phyloP scores from a whole-genome alignment of 441 rosid genomes.

The Breynia disticha region DNA sequence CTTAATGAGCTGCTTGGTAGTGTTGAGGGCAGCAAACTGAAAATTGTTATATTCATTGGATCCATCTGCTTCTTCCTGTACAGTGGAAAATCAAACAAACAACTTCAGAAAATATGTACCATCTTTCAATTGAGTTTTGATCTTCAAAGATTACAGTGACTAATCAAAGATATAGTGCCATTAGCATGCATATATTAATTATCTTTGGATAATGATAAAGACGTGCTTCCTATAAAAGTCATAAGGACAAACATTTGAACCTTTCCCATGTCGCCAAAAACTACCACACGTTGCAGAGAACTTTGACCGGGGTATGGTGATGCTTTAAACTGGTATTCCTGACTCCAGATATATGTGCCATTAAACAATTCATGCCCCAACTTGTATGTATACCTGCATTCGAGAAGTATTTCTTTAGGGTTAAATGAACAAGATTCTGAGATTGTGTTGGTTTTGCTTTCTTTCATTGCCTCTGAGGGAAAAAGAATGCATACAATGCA shows the following conservation, averaged over 20 bases:
- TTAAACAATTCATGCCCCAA: conserved; percentile 55
- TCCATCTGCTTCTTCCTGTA: conserved; percentile 74
- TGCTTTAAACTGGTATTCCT: conserved; percentile 50
- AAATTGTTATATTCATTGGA: conserved; percentile 57
- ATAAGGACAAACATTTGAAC: conserved; percentile 21
- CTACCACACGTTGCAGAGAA: conserved; percentile 63
- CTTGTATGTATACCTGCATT: conserved; percentile 55
- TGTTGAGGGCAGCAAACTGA: conserved; percentile 61
- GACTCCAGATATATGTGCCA: conserved; percentile 58
- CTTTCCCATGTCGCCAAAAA: conserved; percentile 97
- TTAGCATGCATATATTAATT: too few species aligned
- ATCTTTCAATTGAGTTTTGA: neutral
- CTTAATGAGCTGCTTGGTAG: conserved; percentile 56
- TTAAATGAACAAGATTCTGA: neutral
- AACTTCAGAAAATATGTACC: neutral
- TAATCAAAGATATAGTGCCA: too few species aligned
- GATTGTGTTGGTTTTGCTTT: too few species aligned
- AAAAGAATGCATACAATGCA: conserved; percentile 24
- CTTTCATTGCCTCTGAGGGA: too few species aligned
- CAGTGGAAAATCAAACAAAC: neutral
- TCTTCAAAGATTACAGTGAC: too few species aligned
- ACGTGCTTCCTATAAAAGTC: too few species aligned
- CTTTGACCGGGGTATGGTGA: conserved; percentile 81
- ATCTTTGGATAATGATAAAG: neutral
- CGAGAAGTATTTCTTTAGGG: conserved; percentile 1